Conservation (phyloP, 2,329 filamentous ascomycete genomes). For the Calonectria henricotiae region DNA sequence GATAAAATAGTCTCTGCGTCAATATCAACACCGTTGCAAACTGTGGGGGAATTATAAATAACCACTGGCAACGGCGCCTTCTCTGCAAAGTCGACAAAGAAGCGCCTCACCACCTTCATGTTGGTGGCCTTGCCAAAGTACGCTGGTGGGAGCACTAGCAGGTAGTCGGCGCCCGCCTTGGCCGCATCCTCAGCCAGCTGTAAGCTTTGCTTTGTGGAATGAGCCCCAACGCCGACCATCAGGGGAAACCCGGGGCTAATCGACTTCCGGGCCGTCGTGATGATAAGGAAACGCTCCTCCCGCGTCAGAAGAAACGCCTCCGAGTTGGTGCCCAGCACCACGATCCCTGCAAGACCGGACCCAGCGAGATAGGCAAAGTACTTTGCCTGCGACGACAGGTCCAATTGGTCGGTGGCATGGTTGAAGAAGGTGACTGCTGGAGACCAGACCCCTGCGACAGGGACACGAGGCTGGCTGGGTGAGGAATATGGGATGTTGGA, state of each 20-base stretch:
- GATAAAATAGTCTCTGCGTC: slow-evolving; percentile 73
- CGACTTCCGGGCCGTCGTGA: slow-evolving; percentile 77
- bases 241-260: slow-evolving; percentile 91
- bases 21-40: slow-evolving; percentile 79
- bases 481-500: slow-evolving; percentile 15
- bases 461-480: slow-evolving; percentile 45
- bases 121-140: slow-evolving; percentile 78
- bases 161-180: slow-evolving; percentile 74
- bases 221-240: slow-evolving; percentile 79
- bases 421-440: slow-evolving; percentile 72
- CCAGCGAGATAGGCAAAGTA: slow-evolving; percentile 69
- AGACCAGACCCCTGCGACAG: slow-evolving; percentile 64
- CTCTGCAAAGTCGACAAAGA: slow-evolving; percentile 73
- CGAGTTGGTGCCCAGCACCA: slow-evolving; percentile 71
- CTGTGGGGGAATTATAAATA: slow-evolving; percentile 79
- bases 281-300: slow-evolving; percentile 72
- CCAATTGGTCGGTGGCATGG: slow-evolving; percentile 65
- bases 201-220: slow-evolving; percentile 76
- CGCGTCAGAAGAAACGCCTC: slow-evolving; percentile 73
- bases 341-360: slow-evolving; percentile 68
- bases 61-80: slow-evolving; percentile 72
- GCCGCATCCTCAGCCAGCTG: slow-evolving; percentile 74
- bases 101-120: slow-evolving; percentile 70
- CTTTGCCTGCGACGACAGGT: slow-evolving; percentile 65
- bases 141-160: slow-evolving; percentile 74